Evolutionary conservation across 1,139 yeast species (phyloP), one percentile per base, ranked within the genome.

Genomic region (Meyerozyma guilliermondii): DNA sequence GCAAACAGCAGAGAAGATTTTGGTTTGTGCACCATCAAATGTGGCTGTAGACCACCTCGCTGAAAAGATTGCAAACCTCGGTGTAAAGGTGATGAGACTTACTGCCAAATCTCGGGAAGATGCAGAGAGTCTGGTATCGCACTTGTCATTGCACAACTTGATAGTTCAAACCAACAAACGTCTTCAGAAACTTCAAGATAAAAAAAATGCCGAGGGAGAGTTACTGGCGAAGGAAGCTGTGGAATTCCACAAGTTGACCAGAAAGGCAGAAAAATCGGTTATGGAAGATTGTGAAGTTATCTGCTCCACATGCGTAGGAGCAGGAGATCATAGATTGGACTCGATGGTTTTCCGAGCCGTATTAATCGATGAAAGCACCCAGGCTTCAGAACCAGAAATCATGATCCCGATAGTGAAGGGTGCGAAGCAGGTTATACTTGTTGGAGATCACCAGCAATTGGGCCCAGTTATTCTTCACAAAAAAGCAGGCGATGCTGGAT

Each of bases 11-110:
- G 74, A 76, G 37, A 72, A 74, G 45, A 80, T 89, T 7, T 70
- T 91, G 40, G 97, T 89, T 3, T 88, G 96, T 71, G 97, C 97
- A 2, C 96, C 97, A 13, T 88, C 96, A 17, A 91, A 91, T 63
- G 92, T 91, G 43, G 97, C 97, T 0, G 96, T 87, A 35, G 97
- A 91, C 61, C 96, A 91, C 65, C 71, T 91, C 45, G 89, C 96
- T 2, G 76, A 75, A 7, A 84, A 89, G 54, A 68, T 89, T 45
- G 76, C 79, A 43, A 58, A 62, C 9, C 63, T 87, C 29, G 95
- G 95, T 0, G 63, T 91, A 42, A 79, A 79, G 17, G 95, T 88
- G 31, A 86, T 87, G 13, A 73, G 97, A 53, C 55, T 89, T 38
- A 75, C 83, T 10, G 95, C 97, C 2, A 81, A 75, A 53, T 74